phyloP scores from a whole-genome alignment of 139 green algal genomes.

The Medakamo hakoo region DNA sequence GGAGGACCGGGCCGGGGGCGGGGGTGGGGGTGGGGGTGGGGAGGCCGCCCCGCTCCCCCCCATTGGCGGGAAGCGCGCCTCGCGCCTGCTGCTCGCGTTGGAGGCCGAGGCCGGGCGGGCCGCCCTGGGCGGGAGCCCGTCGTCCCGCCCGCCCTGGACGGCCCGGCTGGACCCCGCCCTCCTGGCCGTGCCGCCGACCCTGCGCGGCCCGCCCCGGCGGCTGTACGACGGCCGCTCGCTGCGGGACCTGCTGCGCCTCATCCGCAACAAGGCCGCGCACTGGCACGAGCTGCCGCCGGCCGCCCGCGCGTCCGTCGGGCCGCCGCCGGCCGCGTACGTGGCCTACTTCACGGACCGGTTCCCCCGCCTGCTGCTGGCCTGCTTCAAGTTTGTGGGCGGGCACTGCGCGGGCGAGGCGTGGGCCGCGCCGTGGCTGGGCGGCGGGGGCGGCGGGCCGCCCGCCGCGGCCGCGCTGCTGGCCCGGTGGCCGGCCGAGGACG shows the following conservation, averaged over 20 bases:
- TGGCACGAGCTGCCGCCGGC: conserved; percentile 76
- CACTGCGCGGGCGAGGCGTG: conserved; percentile 32
- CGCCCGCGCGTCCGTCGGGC: conserved; percentile 50
- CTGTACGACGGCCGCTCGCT: conserved; percentile 56
- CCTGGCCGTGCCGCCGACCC: conserved; percentile 73
- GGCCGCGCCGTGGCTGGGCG: conserved; percentile 44
- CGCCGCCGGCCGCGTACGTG: conserved; percentile 49
- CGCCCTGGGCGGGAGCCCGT: conserved; percentile 9
- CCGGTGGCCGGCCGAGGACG: too few relatives aligned
- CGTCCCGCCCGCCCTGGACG: conserved; percentile 32
- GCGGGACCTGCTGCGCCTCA: conserved; percentile 89
- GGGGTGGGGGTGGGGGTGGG: not conserved
- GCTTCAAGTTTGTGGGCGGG: conserved; percentile 56
- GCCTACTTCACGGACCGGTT: conserved; percentile 37
- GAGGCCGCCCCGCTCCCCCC: too few relatives aligned
- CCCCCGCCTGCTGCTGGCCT: conserved; percentile 62
- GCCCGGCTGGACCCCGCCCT: conserved; percentile 48
- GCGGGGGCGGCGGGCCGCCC: not conserved
- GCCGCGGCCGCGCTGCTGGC: too few relatives aligned
- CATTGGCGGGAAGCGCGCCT: too few relatives aligned
- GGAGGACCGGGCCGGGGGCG: conserved; percentile 54
- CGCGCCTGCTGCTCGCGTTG: too few relatives aligned
- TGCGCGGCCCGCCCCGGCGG: conserved; percentile 40
- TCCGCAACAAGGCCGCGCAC: conserved; percentile 97
- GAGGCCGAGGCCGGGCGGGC: conserved; percentile 5